Evolutionary conservation across 2,329 filamentous ascomycete genomes (phyloP).

Genomic region (Sporothrix variecibatus): DNA sequence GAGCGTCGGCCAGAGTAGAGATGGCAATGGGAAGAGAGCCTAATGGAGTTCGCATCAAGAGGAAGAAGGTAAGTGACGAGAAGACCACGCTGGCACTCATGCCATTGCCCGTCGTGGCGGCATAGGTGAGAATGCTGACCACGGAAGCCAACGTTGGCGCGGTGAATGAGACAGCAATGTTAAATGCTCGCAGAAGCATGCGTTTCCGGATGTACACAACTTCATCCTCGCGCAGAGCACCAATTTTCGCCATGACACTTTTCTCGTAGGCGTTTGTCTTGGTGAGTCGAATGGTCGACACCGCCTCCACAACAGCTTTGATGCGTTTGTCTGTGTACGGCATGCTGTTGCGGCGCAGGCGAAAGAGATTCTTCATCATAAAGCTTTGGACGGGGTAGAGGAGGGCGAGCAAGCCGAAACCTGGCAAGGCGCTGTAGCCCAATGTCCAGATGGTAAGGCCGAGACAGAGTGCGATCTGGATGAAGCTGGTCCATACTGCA

Average conservation of each 20-base stretch:
- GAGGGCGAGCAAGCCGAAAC: conserved; percentile 34
- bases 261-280: conserved; percentile 36
- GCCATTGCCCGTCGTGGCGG: conserved; percentile 26
- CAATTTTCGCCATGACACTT: conserved; percentile 33
- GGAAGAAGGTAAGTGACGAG: conserved; percentile 34
- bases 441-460: conserved; percentile 33
- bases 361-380: conserved; percentile 33
- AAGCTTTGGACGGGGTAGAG: conserved; percentile 34
- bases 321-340: conserved; percentile 35
- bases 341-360: conserved; percentile 35
- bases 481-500: conserved; percentile 38
- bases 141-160: conserved; percentile 34
- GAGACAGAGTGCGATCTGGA: conserved; percentile 38
- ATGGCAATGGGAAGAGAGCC: conserved; percentile 31
- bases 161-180: conserved; percentile 35
- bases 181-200: conserved; percentile 34
- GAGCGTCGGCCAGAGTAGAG: conserved; percentile 34
- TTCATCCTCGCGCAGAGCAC: conserved; percentile 32
- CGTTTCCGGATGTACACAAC: conserved; percentile 35
- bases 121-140: conserved; percentile 33
- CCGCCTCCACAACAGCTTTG: conserved; percentile 35
- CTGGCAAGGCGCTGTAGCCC: conserved; percentile 35
- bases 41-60: conserved; percentile 34
- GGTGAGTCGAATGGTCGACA: conserved; percentile 35
- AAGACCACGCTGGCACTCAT: conserved; percentile 30